phyloP scores from a whole-genome alignment of 352 stramenopile species.

The Phytopythium aichiense region DNA sequence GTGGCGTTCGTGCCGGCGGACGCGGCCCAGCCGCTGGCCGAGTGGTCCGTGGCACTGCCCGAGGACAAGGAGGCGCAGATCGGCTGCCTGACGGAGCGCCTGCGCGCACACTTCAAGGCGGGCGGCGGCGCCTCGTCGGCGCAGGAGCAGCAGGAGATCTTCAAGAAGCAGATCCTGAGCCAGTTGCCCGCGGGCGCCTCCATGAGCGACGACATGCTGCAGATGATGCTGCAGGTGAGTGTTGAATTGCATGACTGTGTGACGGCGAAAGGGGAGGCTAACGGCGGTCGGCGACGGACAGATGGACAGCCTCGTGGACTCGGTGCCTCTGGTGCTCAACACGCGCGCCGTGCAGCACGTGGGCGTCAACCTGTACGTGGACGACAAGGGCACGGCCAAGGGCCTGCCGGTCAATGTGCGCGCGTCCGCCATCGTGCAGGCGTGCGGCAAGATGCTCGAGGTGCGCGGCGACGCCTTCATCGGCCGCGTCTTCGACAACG shows the following conservation, averaged over 20 bases:
- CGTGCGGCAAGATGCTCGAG: conserved; percentile 79
- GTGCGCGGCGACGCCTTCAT: conserved; percentile 87
- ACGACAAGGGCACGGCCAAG: conserved; percentile 89
- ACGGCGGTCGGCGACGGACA: conserved; percentile 8
- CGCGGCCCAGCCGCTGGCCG: conserved; percentile 48
- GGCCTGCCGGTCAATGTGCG: conserved; percentile 70
- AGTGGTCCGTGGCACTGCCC: conserved; percentile 67
- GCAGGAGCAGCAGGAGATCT: conserved; percentile 64
- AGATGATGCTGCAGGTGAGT: conserved; percentile 74
- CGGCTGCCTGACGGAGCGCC: conserved; percentile 75
- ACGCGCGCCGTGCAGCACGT: conserved; percentile 61
- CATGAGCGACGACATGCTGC: conserved; percentile 71
- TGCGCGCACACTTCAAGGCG: conserved; percentile 76
- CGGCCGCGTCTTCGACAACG: conserved; percentile 84
- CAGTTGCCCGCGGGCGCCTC: conserved; percentile 61
- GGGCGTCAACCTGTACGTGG: conserved; percentile 88
- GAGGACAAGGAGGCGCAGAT: conserved; percentile 77
- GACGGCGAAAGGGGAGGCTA: background rate
- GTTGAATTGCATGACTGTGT: background rate
- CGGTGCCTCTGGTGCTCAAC: conserved; percentile 85
- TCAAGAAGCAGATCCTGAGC: conserved; percentile 75
- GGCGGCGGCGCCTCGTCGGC: conserved; percentile 24
- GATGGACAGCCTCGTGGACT: conserved; percentile 88
- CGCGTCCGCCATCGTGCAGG: conserved; percentile 75
- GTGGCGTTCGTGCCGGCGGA: conserved; percentile 69